A percentile compares a stretch with the other conserved stretches of the same genome.
phyloP scores from a whole-genome alignment of 345 rosid genomes.

The Melaleuca alternifolia region DNA sequence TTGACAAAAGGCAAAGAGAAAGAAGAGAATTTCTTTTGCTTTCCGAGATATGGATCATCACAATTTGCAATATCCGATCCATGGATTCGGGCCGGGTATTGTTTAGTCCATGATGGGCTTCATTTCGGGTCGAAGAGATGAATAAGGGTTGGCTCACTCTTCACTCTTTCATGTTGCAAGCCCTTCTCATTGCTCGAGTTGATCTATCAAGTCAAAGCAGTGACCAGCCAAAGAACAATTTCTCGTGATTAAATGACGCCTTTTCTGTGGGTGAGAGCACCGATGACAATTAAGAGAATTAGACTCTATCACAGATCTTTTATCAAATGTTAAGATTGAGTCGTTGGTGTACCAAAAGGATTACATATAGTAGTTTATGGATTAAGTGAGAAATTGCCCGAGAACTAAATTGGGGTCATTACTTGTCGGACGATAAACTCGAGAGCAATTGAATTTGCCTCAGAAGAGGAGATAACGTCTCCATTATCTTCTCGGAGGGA shows the following conservation, averaged over 20 bases:
- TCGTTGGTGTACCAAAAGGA: not conserved
- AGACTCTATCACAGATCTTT: not conserved
- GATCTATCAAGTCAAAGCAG: not conserved
- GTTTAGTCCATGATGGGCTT: not conserved
- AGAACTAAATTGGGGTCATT: not conserved
- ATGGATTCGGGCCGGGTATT: not conserved
- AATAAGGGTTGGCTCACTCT: not conserved
- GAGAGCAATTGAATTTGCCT: conserved; percentile 22
- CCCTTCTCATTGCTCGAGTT: not conserved
- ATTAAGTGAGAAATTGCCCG: not conserved
- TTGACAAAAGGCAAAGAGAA: not conserved
- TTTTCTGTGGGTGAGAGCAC: not conserved
- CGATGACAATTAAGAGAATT: not conserved
- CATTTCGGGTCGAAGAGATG: not conserved
- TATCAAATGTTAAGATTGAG: not conserved
- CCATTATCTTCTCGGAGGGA: conserved; percentile 23
- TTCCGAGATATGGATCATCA: not conserved
- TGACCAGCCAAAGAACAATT: not conserved
- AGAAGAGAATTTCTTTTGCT: too few species aligned
- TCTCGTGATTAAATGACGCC: not conserved
- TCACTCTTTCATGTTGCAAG: not conserved
- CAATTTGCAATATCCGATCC: not conserved
- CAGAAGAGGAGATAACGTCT: conserved; percentile 19
- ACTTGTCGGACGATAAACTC: not conserved
- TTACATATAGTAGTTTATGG: not conserved